phyloP scores from a whole-genome alignment of 768 basidiomycete species.

The Hydnum rufescens region DNA sequence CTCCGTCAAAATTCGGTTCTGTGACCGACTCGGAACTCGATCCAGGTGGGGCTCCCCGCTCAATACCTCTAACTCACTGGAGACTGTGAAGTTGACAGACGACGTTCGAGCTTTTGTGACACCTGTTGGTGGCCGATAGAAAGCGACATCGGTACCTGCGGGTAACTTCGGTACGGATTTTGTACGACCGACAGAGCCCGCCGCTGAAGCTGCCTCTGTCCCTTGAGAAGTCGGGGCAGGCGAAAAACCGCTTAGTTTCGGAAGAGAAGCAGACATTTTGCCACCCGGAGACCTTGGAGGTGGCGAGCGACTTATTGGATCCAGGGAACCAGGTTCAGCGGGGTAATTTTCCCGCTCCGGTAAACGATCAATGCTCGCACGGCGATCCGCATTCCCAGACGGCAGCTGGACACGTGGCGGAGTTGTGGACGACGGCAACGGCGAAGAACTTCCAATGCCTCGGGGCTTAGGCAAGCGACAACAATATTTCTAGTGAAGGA shows the following conservation, averaged over 20 bases:
- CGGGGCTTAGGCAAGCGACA: background rate
- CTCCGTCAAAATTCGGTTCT: too few relatives aligned
- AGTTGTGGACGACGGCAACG: background rate
- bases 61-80: constrained; percentile 44
- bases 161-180: constrained; percentile 8
- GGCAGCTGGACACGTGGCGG: background rate
- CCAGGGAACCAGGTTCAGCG: constrained; percentile 14
- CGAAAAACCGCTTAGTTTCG: constrained; percentile 1
- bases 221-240: constrained; percentile 6
- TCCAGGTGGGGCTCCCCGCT: constrained; percentile 7
- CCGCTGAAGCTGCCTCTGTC: background rate
- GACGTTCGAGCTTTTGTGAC: background rate
- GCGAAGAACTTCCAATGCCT: background rate
- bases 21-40: constrained; percentile 2
- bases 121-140: constrained; percentile 7
- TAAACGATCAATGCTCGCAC: background rate
- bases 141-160: constrained; percentile 10
- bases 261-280: background rate
- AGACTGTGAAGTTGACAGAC: constrained; percentile 55
- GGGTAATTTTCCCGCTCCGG: background rate
- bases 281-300: constrained; percentile 28
- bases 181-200: background rate
- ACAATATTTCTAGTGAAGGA: background rate
- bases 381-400: background rate
- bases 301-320: constrained; percentile 47